Conservation (phyloP, 2,329 filamentous ascomycete genomes). For the Alternaria ventricosa region DNA sequence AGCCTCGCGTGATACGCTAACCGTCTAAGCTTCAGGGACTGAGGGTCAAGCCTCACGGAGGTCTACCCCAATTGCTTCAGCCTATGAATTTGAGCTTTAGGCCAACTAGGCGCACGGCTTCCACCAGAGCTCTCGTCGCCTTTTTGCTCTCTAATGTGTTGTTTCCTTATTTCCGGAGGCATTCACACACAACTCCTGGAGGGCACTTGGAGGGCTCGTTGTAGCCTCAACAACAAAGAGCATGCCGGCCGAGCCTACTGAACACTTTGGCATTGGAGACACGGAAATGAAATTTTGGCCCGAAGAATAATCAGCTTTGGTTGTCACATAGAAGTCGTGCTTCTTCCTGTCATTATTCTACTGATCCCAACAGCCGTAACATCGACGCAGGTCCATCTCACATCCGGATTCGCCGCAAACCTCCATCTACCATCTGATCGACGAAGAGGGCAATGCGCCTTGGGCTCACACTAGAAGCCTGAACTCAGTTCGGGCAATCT, state of each 20-base stretch:
- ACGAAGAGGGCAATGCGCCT: background rate
- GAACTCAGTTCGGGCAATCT: background rate
- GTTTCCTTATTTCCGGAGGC: background rate
- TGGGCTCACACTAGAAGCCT: too few relatives aligned
- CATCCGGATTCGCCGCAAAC: background rate
- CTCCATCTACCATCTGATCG: background rate
- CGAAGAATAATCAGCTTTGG: accelerated
- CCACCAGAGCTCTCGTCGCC: background rate
- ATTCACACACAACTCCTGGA: background rate
- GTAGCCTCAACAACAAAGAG: background rate
- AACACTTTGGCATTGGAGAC: background rate
- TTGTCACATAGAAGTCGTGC: background rate
- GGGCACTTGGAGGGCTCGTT: background rate
- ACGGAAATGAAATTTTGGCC: background rate
- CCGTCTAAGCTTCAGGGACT: background rate
- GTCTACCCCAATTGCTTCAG: background rate
- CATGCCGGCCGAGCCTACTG: background rate
- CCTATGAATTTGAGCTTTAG: background rate
- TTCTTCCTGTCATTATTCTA: background rate
- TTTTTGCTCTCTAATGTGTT: background rate
- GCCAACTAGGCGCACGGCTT: background rate
- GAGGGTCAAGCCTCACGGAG: background rate
- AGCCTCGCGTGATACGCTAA: background rate
- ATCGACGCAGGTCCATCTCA: background rate
- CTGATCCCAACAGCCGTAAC: background rate